These are phyloP conservation scores for Kalmanozyma brasiliensis DNA, from an alignment of 1,284 basidiomycete genomes.

Conservation along the genomic window DNA sequence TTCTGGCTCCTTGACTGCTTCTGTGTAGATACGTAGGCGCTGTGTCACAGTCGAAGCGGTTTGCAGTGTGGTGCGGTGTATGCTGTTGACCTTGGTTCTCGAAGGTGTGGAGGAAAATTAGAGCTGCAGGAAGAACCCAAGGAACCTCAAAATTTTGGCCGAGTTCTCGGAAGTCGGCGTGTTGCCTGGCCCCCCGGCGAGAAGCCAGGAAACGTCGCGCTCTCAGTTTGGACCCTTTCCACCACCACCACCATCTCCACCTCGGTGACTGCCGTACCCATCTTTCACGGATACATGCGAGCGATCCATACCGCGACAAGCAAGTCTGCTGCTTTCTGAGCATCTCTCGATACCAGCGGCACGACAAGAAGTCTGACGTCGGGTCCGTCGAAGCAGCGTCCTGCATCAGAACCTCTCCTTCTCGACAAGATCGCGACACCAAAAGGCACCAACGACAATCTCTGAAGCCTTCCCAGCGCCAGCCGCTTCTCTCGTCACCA, in stretches of 20 bases:
- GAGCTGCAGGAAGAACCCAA: constrained; percentile 9
- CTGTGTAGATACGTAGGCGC: too few species aligned
- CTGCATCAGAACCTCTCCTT: too few species aligned
- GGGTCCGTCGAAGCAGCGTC: too few species aligned
- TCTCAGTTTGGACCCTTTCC: constrained; percentile 32
- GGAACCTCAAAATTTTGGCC: constrained; percentile 20
- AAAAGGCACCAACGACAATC: too few species aligned
- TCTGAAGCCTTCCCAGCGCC: constrained; percentile 33
- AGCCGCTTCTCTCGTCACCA: constrained; percentile 5
- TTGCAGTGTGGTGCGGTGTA: constrained; percentile 1
- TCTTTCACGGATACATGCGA: too few species aligned
- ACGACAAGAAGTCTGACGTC: too few species aligned
- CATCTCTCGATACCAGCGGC: too few species aligned
- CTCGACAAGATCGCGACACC: too few species aligned
- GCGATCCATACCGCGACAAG: too few species aligned
- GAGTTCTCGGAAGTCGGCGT: constrained; percentile 29
- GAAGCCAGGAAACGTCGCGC: constrained; percentile 21
- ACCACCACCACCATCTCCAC: constrained; percentile 27
- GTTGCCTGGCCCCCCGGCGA: not conserved
- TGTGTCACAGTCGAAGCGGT: too few species aligned
- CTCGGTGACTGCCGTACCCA: too few species aligned
- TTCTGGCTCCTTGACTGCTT: not conserved
- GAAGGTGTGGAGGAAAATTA: constrained; percentile 25
- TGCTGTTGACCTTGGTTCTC: constrained; percentile 8
- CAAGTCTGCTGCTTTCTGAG: too few species aligned